Evolutionary conservation across 495 filamentous ascomycete species (phyloP), one percentile per base, ranked within the genome.

Genomic region (Daldinia concentrica): DNA sequence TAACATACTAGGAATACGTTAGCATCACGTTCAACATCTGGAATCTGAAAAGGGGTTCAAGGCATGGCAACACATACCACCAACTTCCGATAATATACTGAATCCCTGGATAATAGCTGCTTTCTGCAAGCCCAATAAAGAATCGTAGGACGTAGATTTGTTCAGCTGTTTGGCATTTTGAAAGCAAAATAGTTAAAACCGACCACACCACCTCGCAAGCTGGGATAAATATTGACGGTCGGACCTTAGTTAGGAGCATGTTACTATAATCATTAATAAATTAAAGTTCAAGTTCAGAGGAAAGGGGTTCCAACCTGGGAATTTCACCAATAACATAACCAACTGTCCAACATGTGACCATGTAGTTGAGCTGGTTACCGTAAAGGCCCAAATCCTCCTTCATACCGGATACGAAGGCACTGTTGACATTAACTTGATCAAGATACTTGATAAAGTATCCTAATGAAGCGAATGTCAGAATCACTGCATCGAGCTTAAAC

Each of bases 241-340:
- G 82, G 7, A 90, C 67, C 3, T 79, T 77, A 3, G 81, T 83
- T 24, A 83, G 66, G 9, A 83, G 41, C 30, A 83, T 66, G 26
- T 83, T 83, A 22, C 75, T 77, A 19, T 1, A 50, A 29, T 39
- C 4, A 27, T 76, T 51, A 76, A 51, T 41, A 19, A 2, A 4
- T 30, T 17, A 15, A 12, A 30, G 2, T 80, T 79, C 3, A 82
- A 79, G 17, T 9, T 4, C 1, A 5, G 43, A 22, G 8, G 4
- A 24, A 22, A 48, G 65, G 9, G 29, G 14, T 14, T n/a, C 59
- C 41, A 39, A 74, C 74, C 83, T 86, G 0, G 88, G 89, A 37
- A 91, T 85, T 66, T 90, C 82, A 12, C 88, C 88, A 48, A 90
- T 80, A 2, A 90, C 84, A 67, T 90, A 88, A 14, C 89, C 89